A percentile compares a stretch with the other conserved stretches of the same genome.
phyloP scores from a whole-genome alignment of 2,329 filamentous ascomycete genomes.

The Penicillium sp. region DNA sequence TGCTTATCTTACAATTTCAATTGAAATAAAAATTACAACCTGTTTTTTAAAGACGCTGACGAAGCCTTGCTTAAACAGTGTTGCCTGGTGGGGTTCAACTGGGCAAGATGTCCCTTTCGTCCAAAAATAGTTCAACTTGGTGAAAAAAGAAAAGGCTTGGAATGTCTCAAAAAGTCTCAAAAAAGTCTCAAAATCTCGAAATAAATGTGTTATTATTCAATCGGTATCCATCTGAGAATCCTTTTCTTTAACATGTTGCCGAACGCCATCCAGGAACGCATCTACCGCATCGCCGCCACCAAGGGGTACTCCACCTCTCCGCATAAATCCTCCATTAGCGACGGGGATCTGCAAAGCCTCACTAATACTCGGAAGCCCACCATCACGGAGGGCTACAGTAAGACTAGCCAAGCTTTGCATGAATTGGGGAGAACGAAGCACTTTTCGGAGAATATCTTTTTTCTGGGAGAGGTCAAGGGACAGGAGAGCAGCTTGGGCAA shows the following conservation, averaged over 20 bases:
- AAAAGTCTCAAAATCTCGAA: neutral
- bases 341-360: conserved; percentile 80
- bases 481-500: conserved; percentile 69
- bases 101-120: neutral
- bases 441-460: conserved; percentile 73
- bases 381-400: conserved; percentile 83
- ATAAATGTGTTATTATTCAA: conserved; percentile 19
- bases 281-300: conserved; percentile 87
- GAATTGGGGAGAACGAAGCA: conserved; percentile 87
- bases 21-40: neutral
- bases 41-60: conserved; percentile 3
- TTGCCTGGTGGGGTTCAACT: conserved; percentile 21
- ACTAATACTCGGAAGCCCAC: conserved; percentile 83
- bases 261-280: conserved; percentile 86
- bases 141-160: conserved; percentile 2
- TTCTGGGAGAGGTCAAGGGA: conserved; percentile 74
- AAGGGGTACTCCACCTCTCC: conserved; percentile 74
- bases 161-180: neutral
- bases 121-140: conserved; percentile 21
- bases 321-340: conserved; percentile 78
- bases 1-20: neutral
- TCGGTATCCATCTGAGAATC: conserved; percentile 47
- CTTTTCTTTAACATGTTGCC: conserved; percentile 67
- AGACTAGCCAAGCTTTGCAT: conserved; percentile 80
- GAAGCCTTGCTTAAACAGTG: conserved; percentile 15